Percentiles rank a stretch among this genome's conserved stretches.
Evolutionary conservation across 495 filamentous ascomycete species (phyloP).

Genomic region (Daldinia caldariorum): DNA sequence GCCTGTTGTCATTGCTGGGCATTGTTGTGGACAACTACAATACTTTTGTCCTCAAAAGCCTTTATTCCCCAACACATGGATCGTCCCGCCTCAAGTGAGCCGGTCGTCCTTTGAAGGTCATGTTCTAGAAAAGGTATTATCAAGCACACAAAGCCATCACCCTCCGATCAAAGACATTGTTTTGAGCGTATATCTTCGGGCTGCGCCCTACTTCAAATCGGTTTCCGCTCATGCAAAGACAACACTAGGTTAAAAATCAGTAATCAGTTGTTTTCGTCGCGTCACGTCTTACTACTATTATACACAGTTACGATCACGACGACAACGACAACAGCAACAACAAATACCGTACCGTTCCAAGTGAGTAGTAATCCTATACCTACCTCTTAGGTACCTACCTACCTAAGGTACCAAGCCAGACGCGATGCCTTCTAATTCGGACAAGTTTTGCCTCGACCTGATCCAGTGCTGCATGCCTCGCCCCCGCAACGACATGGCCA

Average conservation of each 20-base stretch:
- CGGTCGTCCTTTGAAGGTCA: background rate
- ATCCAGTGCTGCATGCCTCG: slow-evolving; percentile 12
- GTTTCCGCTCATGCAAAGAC: background rate
- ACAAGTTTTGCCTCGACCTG: background rate
- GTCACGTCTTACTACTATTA: background rate
- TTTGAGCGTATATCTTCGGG: background rate
- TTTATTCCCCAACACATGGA: background rate
- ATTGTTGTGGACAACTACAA: slow-evolving; percentile 19
- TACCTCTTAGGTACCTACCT: too few relatives aligned
- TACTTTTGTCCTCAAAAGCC: background rate
- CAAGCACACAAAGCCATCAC: slow-evolving; percentile 13
- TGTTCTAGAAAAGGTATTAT: background rate
- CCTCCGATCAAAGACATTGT: slow-evolving; percentile 9
- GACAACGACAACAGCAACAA: background rate
- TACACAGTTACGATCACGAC: background rate
- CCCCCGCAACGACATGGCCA: background rate
- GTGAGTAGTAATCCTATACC: background rate
- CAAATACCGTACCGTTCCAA: background rate
- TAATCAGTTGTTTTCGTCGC: background rate
- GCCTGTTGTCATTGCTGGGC: slow-evolving; percentile 1
- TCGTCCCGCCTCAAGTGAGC: slow-evolving; percentile 6
- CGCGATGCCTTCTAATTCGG: background rate
- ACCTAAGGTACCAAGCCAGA: background rate
- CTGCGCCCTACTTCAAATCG: background rate
- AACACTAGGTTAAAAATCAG: background rate